Conservation (phyloP, 208 protist species). For the Leishmania mexicana region DNA sequence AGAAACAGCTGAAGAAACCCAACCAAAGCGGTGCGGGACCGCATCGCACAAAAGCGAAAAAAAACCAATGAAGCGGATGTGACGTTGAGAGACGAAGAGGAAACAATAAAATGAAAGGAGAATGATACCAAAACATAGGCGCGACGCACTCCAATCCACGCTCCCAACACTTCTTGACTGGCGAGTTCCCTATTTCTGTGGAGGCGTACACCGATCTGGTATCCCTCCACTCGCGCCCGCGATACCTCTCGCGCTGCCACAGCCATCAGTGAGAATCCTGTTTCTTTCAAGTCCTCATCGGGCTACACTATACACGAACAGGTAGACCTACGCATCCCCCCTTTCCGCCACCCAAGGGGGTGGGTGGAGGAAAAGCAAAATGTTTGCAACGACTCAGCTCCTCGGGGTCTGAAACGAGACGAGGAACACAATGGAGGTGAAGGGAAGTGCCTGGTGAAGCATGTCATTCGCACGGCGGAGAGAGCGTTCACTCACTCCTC, state of each 20-base stretch:
- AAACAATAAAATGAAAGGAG: not conserved
- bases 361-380: not conserved
- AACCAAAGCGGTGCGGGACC: not conserved
- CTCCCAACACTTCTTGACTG: not conserved
- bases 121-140: not conserved
- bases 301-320: not conserved
- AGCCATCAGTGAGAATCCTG: not conserved
- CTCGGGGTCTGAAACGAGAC: not conserved
- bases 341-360: not conserved
- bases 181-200: not conserved
- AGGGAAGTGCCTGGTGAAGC: not conserved
- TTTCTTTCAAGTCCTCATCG: not conserved
- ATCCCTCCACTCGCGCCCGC: not conserved
- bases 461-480: not conserved
- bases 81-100: not conserved
- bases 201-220: not conserved
- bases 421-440: not conserved
- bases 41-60: not conserved
- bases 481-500: not conserved
- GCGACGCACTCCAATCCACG: not conserved
- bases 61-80: not conserved
- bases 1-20: not conserved
- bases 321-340: not conserved
- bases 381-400: not conserved
- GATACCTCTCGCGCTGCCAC: not conserved